Base-by-base conservation (phyloP, 2,329 filamentous ascomycete genomes). In the Diaporthe sp. region DNA sequence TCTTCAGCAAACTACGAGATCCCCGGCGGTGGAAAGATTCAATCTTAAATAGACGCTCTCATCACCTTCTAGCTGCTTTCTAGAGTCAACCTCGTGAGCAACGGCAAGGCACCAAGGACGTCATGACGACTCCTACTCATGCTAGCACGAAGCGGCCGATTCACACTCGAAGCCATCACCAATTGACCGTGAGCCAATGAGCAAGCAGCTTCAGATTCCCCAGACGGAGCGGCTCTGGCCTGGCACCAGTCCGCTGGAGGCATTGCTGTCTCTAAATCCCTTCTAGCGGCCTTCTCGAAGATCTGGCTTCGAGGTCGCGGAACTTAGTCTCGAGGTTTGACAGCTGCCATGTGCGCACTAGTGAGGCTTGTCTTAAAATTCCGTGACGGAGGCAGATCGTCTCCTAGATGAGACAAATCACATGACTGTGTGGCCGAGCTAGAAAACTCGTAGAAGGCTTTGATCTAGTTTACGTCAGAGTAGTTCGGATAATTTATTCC, bases 141-240 rank as follows among this genome's bases (percentile, higher is more conserved):
- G 25, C 40, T 19, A 45, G 15, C 13, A 13, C 25, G 25, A 38
- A 22, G 38, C 8, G 8, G 7, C 40, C n/a, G 28, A 3, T 8
- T 35, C 25, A 35, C 15, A n/a, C 38, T 33, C 57, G 68, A 71
- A 17, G 54, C 10, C n/a, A 71, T 71, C 57, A n/a, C 68, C 38
- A 30, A 13, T 19, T 28, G 2, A 12, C 40, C n/a, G 10, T 33
- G 28, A 28, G 38, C 54, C 35, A 71, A 60, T 71, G 28, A n/a
- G 30, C 61, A 5, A 10, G 45, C 50, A 60, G 30, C 19, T 4
- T 5, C n/a, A n/a, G 19, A 9, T 19, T 45, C 28, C 40, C 57
- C 68, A 70, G 38, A 47, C 6, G n/a, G 35, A 19, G 40, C 54
- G 22, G 19, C 28, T 35, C 54, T 38, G 12, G 19, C 28, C 52